Evolutionary conservation across 805 yeast genomes (phyloP), one percentile per base, ranked within the genome.

Genomic region (Suhomyces emberorum): DNA sequence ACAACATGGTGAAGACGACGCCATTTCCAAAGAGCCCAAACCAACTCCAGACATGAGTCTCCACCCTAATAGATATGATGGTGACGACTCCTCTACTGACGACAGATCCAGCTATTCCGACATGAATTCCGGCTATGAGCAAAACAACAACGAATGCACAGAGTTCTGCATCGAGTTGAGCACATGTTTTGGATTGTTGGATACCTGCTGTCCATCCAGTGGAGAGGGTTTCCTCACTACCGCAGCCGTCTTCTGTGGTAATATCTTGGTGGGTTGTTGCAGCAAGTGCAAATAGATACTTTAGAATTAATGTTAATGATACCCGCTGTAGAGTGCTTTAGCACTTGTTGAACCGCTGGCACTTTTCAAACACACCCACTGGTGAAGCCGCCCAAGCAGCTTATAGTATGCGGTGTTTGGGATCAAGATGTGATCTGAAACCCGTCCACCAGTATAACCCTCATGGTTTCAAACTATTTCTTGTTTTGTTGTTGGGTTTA

Each of bases 171-270:
- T 61, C 32, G 72, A 67, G 33, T 52, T 46, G 26, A 52, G 49
- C 33, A 39, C 57, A 14, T 68, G 74, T 44, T 68, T 68, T 37
- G 72, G 74, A 1, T 49, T 64, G 32, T 59, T 59, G 34, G 67
- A 64, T 30, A 48, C 55, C 5, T 66, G 69, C 41, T 66, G 71
- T 43, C 74, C 74, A n/a, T 41, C 58, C 27, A 50, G 51, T 12
- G 69, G 69, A 3, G 71, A 66, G 35, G 72, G 74, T 7, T 67
- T 61, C 41, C 37, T 66, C 34, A 56, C 64, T 29, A 44, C 62
- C 15, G 39, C 55, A 19, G 70, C 70, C 7, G 49, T 59, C 1
- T 61, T 66, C 51, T 46, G 60, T 32, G 72, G 71, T 18, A 62
- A 60, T 40, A 40, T 66, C 14, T 46, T 63, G 15, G 52, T 66